Conservation (phyloP, 768 basidiomycete genomes). For the Boletellus sp. region DNA sequence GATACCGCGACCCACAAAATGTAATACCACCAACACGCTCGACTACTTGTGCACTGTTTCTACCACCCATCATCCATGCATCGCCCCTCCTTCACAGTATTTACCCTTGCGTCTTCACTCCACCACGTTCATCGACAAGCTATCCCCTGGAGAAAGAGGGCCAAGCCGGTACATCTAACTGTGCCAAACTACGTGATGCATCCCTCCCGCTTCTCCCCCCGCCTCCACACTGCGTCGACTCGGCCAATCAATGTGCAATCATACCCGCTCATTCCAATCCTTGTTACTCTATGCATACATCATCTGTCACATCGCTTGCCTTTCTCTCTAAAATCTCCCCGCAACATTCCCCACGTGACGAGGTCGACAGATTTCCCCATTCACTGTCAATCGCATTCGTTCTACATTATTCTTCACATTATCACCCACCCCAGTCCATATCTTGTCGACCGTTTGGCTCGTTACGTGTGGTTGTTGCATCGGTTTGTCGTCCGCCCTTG, state of each 20-base stretch:
- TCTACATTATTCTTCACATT: constrained; percentile 84
- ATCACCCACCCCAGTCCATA: constrained; percentile 44
- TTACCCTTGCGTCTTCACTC: constrained; percentile 41
- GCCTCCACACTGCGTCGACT: constrained; percentile 15
- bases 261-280: constrained; percentile 40
- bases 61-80: constrained; percentile 64
- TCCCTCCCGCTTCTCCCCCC: constrained; percentile 10
- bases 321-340: constrained; percentile 36
- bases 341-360: constrained; percentile 47
- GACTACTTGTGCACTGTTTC: constrained; percentile 61
- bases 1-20: constrained; percentile 63
- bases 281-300: constrained; percentile 57
- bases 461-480: constrained; percentile 34
- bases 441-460: constrained; percentile 36
- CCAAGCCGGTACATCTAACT: constrained; percentile 11
- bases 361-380: constrained; percentile 52
- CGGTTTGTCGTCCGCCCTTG: constrained; percentile 25
- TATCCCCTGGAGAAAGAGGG: constrained; percentile 34
- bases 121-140: constrained; percentile 48
- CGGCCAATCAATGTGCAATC: constrained; percentile 31
- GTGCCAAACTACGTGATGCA: constrained; percentile 21
- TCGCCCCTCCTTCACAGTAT: constrained; percentile 61
- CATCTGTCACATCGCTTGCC: constrained; percentile 48
- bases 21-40: constrained; percentile 65
- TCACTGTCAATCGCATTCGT: constrained; percentile 49